Base-by-base conservation (phyloP, 192 early-diverging fungal genomes). In the Allomyces arbusculus region DNA sequence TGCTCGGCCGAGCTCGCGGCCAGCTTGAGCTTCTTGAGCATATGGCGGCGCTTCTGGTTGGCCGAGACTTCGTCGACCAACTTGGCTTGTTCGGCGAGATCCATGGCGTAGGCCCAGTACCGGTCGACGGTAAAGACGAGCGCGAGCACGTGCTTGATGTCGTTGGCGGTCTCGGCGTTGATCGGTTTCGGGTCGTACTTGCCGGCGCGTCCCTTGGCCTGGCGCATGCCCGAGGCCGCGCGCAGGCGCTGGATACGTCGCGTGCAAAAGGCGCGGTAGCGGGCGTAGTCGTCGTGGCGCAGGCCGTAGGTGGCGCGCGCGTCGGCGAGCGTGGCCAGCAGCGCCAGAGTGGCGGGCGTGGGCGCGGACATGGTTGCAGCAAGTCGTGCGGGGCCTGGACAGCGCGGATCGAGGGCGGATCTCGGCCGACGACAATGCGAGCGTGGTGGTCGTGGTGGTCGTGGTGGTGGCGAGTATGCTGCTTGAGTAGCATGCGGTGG, bases 31-130 rank as follows among this genome's bases (percentile, higher is more conserved):
- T 78, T 68, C 62, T 78, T 79, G 61, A 87, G 71, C 11, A 82
- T 69, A 70, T 90, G 88, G 69, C 78, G 75, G 62, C 76, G 78
- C 68, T 87, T 88, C 19, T 87, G 77, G 20, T 82, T 79, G 45
- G 45, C 12, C 45, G 45, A 11, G 12, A 19, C 10, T 8, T 55
- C 45, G 19, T 11, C 45, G 44, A 89, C 83, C 43, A 79, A 78
- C 26, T 28, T 28, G 55, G 71, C 69, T 23, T 77, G 73, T 40
- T 86, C 80, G 1, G 67, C 71, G 55, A 89, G 71, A 68, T 91
- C 83, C 87, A 89, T 90, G 23, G 82, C 83, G 64, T 87, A 88
- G 58, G 79, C 77, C 87, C 86, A 91, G 19, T 77, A 76, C 22
- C 89, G 78, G 68, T 91, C 90, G 0, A 84, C 76, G 63, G 87